Percentiles rank a stretch among this genome's conserved stretches.
Conservation (phyloP, 208 protist species). For the Leishmania tarentolae region DNA sequence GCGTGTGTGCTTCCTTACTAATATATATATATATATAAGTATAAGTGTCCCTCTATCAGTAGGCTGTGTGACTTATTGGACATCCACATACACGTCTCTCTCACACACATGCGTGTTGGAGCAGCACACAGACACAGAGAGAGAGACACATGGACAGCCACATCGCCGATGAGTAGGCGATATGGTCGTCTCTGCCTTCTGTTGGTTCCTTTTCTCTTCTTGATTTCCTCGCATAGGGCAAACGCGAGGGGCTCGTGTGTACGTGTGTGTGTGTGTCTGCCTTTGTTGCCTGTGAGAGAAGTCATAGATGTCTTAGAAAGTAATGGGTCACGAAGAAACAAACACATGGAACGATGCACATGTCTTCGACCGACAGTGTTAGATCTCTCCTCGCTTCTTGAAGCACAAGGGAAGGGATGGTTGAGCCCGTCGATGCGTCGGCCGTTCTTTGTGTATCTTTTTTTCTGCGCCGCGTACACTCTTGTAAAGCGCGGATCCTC, state of each 20-base stretch:
- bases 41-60: too few relatives aligned
- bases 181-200: not conserved
- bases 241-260: not conserved
- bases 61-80: not conserved
- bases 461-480: not conserved
- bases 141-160: too few relatives aligned
- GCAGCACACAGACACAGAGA: not conserved
- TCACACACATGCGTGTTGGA: not conserved
- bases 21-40: not conserved
- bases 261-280: not conserved
- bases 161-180: not conserved
- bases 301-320: not conserved
- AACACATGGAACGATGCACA: not conserved
- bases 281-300: not conserved
- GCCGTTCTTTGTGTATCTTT: not conserved
- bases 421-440: not conserved
- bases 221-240: not conserved
- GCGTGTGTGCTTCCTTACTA: too few relatives aligned
- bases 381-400: not conserved
- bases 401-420: not conserved
- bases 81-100: not conserved
- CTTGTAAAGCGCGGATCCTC: not conserved
- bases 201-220: not conserved
- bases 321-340: not conserved
- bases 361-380: not conserved